These are phyloP conservation scores for Phaffomyces thermotolerans DNA, from an alignment of 805 yeast genomes.

Conservation along the genomic window DNA sequence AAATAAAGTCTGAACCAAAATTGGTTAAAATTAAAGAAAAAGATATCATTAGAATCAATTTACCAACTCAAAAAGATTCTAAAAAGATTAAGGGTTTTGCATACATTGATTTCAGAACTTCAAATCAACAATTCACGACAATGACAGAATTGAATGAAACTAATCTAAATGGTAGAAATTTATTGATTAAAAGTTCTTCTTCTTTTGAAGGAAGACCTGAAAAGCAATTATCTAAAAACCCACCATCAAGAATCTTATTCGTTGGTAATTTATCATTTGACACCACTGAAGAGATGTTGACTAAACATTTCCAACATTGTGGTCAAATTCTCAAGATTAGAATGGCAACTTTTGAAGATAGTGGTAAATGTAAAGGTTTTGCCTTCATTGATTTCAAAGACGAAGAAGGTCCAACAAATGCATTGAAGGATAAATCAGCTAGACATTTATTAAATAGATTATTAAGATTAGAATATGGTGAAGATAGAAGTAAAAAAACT, in stretches of 20 bases:
- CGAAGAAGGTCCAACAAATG: constrained; percentile 75
- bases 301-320: constrained; percentile 82
- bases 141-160: constrained; percentile 58
- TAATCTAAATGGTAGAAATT: constrained; percentile 72
- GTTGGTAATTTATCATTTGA: constrained; percentile 93
- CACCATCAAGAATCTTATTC: constrained; percentile 83
- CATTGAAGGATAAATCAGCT: constrained; percentile 65
- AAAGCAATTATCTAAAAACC: constrained; percentile 52
- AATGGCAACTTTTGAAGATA: constrained; percentile 97
- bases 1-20: constrained; percentile 4
- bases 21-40: constrained; percentile 37
- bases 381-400: constrained; percentile 83
- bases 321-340: constrained; percentile 80
- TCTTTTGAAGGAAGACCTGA: constrained; percentile 87
- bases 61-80: constrained; percentile 62
- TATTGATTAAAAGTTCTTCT: constrained; percentile 73
- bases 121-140: constrained; percentile 53
- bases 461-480: constrained; percentile 86
- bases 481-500: constrained; percentile 76
- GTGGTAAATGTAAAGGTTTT: constrained; percentile 95
- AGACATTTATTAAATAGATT: constrained; percentile 65
- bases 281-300: constrained; percentile 72
- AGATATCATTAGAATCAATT: constrained; percentile 67
- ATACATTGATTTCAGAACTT: constrained; percentile 69
- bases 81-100: constrained; percentile 80